Evolutionary conservation across 2,329 filamentous ascomycete species (phyloP).

Genomic region (Colletotrichum sp.): DNA sequence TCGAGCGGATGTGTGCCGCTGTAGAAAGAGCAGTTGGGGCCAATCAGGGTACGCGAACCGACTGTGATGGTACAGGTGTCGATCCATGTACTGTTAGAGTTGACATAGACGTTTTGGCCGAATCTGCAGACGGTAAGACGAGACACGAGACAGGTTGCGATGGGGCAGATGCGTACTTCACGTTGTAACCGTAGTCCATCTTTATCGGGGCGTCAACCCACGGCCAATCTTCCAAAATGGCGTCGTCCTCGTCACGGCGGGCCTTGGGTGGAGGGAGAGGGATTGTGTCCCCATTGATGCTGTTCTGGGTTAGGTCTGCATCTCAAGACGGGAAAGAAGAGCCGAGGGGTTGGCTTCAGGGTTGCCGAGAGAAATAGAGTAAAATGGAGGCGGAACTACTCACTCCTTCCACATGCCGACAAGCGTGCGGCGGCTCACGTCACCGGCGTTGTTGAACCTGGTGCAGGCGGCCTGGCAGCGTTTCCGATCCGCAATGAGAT

Average conservation of each 20-base stretch:
- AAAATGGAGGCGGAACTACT: slow-evolving; percentile 33
- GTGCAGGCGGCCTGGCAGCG: slow-evolving; percentile 66
- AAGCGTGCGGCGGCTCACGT: slow-evolving; percentile 64
- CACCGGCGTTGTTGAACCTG: slow-evolving; percentile 67
- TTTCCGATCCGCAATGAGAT: slow-evolving; percentile 66
- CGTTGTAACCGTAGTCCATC: slow-evolving; percentile 80
- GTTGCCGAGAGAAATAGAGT: neutral
- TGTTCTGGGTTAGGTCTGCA: slow-evolving; percentile 33
- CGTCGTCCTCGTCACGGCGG: slow-evolving; percentile 68
- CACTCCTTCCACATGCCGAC: slow-evolving; percentile 77
- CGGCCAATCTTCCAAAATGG: slow-evolving; percentile 65
- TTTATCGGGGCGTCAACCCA: slow-evolving; percentile 74
- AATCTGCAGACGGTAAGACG: slow-evolving; percentile 42
- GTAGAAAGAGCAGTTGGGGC: slow-evolving; percentile 78
- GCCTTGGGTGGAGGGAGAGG: slow-evolving; percentile 65
- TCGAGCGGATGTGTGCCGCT: slow-evolving; percentile 80
- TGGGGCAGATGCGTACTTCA: slow-evolving; percentile 49
- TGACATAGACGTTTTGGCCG: slow-evolving; percentile 77
- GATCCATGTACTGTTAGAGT: slow-evolving; percentile 74
- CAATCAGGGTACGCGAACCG: slow-evolving; percentile 78
- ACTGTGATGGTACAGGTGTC: slow-evolving; percentile 79
- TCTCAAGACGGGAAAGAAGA: neutral
- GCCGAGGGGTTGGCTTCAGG: neutral
- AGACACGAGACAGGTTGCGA: neutral
- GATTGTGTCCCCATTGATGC: slow-evolving; percentile 65